phyloP scores from a whole-genome alignment of 495 filamentous ascomycete species.

The Penicillium bialowiezense region DNA sequence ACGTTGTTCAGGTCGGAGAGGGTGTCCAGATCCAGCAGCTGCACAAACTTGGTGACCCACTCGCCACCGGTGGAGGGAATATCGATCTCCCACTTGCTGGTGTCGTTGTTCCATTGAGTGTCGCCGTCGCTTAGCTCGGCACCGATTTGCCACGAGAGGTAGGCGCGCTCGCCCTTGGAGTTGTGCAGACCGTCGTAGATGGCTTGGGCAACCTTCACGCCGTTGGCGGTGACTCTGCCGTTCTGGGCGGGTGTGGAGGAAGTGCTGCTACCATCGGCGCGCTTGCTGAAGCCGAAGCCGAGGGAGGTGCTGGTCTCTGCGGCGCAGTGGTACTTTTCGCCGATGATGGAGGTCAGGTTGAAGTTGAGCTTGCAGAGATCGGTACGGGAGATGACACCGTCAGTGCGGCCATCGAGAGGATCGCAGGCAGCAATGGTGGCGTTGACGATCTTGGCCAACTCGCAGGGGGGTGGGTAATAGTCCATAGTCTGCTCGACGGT shows the following conservation, averaged over 20 bases:
- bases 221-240: slow-evolving; percentile 28
- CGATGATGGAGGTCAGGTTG: slow-evolving; percentile 43
- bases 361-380: slow-evolving; percentile 51
- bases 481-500: slow-evolving; percentile 43
- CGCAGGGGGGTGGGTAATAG: slow-evolving; percentile 52
- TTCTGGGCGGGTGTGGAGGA: slow-evolving; percentile 31
- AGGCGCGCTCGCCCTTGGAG: slow-evolving; percentile 28
- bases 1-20: slow-evolving; percentile 35
- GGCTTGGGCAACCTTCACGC: slow-evolving; percentile 28
- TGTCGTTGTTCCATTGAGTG: slow-evolving; percentile 19
- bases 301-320: slow-evolving; percentile 32
- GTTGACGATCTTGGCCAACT: slow-evolving; percentile 49
- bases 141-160: slow-evolving; percentile 33
- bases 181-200: slow-evolving; percentile 34
- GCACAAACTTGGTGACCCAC: slow-evolving; percentile 24
- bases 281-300: slow-evolving; percentile 37
- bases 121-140: slow-evolving; percentile 27
- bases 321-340: slow-evolving; percentile 48
- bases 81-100: slow-evolving; percentile 16
- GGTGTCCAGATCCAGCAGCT: slow-evolving; percentile 25
- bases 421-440: slow-evolving; percentile 52
- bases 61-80: slow-evolving; percentile 26
- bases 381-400: slow-evolving; percentile 51
- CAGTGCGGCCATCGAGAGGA: slow-evolving; percentile 47
- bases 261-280: slow-evolving; percentile 26